Conservation (phyloP, 2,329 filamentous ascomycete genomes). For the Pyrenophora teres region DNA sequence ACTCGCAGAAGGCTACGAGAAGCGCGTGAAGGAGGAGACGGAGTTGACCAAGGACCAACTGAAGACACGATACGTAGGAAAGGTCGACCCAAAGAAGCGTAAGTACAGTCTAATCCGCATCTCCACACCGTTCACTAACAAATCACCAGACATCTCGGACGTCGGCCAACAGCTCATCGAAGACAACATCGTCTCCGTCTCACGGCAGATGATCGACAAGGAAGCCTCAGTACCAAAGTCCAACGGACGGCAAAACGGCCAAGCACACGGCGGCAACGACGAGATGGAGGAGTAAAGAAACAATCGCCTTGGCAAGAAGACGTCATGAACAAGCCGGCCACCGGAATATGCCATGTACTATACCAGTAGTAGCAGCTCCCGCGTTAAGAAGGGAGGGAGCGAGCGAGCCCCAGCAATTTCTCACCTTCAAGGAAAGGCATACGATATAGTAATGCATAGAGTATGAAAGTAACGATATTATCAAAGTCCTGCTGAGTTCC, state of each 20-base stretch:
- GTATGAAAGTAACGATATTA: slow-evolving; percentile 18
- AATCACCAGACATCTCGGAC: slow-evolving; percentile 74
- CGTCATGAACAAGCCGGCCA: neutral
- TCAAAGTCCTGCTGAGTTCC: no score
- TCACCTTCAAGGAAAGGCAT: slow-evolving; percentile 2
- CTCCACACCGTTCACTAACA: slow-evolving; percentile 19
- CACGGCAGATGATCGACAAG: slow-evolving; percentile 99
- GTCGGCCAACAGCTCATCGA: slow-evolving; percentile 96
- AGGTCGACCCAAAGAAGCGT: slow-evolving; percentile 98
- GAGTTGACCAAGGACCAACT: slow-evolving; percentile 96
- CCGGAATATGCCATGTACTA: neutral
- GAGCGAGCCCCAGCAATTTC: neutral
- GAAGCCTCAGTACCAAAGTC: slow-evolving; percentile 83
- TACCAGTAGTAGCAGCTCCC: neutral
- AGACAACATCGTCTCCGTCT: slow-evolving; percentile 99
- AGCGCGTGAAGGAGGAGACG: slow-evolving; percentile 97
- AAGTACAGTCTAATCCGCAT: slow-evolving; percentile 33
- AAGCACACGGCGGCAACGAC: slow-evolving; percentile 34
- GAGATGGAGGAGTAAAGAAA: slow-evolving; percentile 23
- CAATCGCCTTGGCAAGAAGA: neutral
- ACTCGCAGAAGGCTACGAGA: slow-evolving; percentile 95
- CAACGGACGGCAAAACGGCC: slow-evolving; percentile 35
- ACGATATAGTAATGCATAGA: slow-evolving; percentile 18
- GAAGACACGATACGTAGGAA: slow-evolving; percentile 98
- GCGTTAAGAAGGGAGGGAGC: neutral